Base-by-base conservation (phyloP, 257 asterid species). In the Solanum okadae region DNA sequence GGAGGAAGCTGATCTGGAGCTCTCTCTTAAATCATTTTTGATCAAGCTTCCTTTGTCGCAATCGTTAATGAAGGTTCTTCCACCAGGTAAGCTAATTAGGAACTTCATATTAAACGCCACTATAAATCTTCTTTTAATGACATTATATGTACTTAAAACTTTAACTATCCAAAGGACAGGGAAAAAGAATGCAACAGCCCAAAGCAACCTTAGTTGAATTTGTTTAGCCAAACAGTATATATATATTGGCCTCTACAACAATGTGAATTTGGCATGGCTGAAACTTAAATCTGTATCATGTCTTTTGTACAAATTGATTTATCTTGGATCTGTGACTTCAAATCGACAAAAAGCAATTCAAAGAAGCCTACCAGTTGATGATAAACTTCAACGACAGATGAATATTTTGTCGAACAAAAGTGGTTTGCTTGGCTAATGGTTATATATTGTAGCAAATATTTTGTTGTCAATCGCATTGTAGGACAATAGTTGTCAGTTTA, bases 21-120 rank as follows among this genome's bases (percentile, higher is more conserved):
- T 94, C 90, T 93, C 98, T 63, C 97, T 96, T 71, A 95, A 96
- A 87, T 93, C 98, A 42, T 94, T 96, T 93, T 91, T 96, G 86
- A 92, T 95, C 77, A 96, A 96, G 89, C 96, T 96, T 87, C 97
- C 98, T 81, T 78, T 92, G 3, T 96, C 96, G 2, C 94, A 95
- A 86, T 90, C 98, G 67, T 87, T 93, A n/a, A 94, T 98, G 12
- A 93, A 92, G 89, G 90, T 68, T 92, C 94, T 93, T 84, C 98
- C 98, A 1, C 92, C 25, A 35, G 94, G 99, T 95, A 92, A 92
- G 91, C 83, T 61, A 33, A 42, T 65, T 49, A 56, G 87, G 76
- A 72, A 13, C 25, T 34, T 29, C 11, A 49, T 46, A 37, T 71
- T 13, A 68, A 83, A 65, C 27, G 13, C 7, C 10, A 13, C 61